Conservation (phyloP, 208 protist species). For the Leishmania martiniquensis region DNA sequence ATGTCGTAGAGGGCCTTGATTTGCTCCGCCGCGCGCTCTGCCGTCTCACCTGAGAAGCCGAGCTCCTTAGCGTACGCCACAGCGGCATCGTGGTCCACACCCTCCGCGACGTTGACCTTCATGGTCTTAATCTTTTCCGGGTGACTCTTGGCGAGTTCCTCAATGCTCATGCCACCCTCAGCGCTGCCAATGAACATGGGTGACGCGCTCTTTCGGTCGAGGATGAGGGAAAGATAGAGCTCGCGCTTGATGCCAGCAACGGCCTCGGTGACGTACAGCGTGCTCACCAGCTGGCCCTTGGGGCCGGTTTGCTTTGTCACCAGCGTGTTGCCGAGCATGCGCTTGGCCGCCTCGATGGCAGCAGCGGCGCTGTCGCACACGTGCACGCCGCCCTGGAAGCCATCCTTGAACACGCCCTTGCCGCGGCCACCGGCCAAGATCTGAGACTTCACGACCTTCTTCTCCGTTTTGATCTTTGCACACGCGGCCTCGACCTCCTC, state of each 20-base stretch:
- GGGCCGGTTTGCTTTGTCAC: slow-evolving; percentile 99
- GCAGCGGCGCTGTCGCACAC: slow-evolving; percentile 84
- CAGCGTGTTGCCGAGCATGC: slow-evolving; percentile 98
- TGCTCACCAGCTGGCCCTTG: slow-evolving; percentile 93
- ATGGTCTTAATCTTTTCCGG: slow-evolving; percentile 97
- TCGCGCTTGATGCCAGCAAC: slow-evolving; percentile 94
- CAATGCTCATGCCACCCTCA: slow-evolving; percentile 98
- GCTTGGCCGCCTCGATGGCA: slow-evolving; percentile 84
- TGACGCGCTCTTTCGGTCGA: slow-evolving; percentile 94
- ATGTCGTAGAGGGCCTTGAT: slow-evolving; percentile 98
- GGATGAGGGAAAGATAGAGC: slow-evolving; percentile 99
- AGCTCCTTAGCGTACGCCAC: slow-evolving; percentile 88
- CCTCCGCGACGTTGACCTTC: slow-evolving; percentile 93
- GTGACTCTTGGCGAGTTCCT: slow-evolving; percentile 95
- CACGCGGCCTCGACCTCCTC: slow-evolving; percentile 91
- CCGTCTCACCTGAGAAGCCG: slow-evolving; percentile 85
- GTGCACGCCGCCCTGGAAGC: slow-evolving; percentile 95
- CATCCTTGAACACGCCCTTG: slow-evolving; percentile 97
- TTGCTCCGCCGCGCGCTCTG: slow-evolving; percentile 89
- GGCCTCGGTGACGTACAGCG: slow-evolving; percentile 92
- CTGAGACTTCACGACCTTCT: slow-evolving; percentile 98
- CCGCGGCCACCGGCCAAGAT: slow-evolving; percentile 99
- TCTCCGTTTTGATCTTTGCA: slow-evolving; percentile 87
- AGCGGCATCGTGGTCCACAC: slow-evolving; percentile 88
- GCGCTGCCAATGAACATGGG: slow-evolving; percentile 95